Conservation (phyloP, 257 asterid species). For the Catharanthus roseus region DNA sequence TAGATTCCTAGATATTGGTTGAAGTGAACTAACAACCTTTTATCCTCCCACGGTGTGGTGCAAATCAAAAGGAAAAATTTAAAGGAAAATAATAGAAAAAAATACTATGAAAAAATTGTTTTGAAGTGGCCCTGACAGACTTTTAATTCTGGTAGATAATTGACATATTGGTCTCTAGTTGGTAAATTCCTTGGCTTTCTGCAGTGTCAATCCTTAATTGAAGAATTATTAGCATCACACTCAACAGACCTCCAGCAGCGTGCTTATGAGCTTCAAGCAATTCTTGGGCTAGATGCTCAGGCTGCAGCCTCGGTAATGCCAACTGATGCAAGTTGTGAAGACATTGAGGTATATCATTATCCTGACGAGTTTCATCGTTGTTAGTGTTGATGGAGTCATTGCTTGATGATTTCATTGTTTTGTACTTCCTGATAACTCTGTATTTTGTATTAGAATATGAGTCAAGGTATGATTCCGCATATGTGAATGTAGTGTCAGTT, state of each 20-base stretch:
- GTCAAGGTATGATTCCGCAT: not conserved
- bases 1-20: not conserved
- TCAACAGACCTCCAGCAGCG: slow-evolving; percentile 99
- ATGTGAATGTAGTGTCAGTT: not conserved
- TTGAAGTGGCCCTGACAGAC: not conserved
- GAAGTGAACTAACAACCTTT: not conserved
- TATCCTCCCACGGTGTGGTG: not conserved
- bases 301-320: slow-evolving; percentile 70
- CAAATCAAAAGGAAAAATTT: not conserved
- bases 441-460: not conserved
- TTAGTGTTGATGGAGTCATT: not conserved
- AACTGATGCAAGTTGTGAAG: slow-evolving; percentile 79
- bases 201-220: slow-evolving; percentile 89
- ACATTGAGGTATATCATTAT: slow-evolving; percentile 55
- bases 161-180: not conserved
- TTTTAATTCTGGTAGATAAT: not conserved
- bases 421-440: not conserved
- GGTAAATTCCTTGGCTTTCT: slow-evolving; percentile 24
- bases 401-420: not conserved
- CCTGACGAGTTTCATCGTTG: not conserved
- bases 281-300: slow-evolving; percentile 63
- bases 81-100: too few relatives aligned
- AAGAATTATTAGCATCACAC: slow-evolving; percentile 78
- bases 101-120: not conserved
- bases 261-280: slow-evolving; percentile 89